Evolutionary conservation across 495 filamentous ascomycete genomes (phyloP).

Genomic region (Amniculicola lignicola): DNA sequence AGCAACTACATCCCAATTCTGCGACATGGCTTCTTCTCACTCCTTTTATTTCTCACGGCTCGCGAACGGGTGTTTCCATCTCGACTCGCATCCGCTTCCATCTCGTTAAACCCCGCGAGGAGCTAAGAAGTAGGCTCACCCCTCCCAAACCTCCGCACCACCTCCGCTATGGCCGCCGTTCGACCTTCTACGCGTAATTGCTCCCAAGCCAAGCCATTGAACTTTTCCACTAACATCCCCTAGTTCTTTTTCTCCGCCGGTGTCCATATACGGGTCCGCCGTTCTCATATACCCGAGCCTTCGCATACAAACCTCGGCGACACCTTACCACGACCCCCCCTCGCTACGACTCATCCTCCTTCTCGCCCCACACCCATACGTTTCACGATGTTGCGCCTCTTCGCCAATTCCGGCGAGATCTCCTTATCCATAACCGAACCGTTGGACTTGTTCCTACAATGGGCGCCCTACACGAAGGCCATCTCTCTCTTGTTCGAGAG

Average conservation of each 20-base stretch:
- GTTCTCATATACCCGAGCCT: no score
- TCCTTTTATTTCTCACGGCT: not conserved
- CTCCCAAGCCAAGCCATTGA: slow-evolving; percentile 24
- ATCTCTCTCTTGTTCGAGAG: slow-evolving; percentile 79
- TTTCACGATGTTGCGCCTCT: slow-evolving; percentile 70
- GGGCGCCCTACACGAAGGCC: slow-evolving; percentile 91
- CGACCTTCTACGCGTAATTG: no score
- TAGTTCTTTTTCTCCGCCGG: no score
- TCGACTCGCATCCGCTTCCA: slow-evolving; percentile 5
- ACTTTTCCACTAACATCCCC: not conserved
- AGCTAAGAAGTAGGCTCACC: no score
- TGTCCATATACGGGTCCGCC: no score
- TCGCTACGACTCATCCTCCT: slow-evolving; percentile 23
- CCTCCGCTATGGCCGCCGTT: no score
- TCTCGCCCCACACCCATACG: slow-evolving; percentile 54
- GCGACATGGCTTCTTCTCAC: slow-evolving; percentile 7
- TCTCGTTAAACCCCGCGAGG: slow-evolving; percentile 15
- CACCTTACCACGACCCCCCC: slow-evolving; percentile 12
- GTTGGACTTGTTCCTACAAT: slow-evolving; percentile 94
- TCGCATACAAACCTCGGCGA: no score
- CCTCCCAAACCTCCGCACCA: no score
- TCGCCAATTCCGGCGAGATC: slow-evolving; percentile 65
- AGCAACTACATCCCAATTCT: not conserved
- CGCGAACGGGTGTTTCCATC: slow-evolving; percentile 4
- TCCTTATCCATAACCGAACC: slow-evolving; percentile 64